Base-by-base conservation (phyloP, 2,329 filamentous ascomycete genomes). In the Pseudogymnoascus sp. region DNA sequence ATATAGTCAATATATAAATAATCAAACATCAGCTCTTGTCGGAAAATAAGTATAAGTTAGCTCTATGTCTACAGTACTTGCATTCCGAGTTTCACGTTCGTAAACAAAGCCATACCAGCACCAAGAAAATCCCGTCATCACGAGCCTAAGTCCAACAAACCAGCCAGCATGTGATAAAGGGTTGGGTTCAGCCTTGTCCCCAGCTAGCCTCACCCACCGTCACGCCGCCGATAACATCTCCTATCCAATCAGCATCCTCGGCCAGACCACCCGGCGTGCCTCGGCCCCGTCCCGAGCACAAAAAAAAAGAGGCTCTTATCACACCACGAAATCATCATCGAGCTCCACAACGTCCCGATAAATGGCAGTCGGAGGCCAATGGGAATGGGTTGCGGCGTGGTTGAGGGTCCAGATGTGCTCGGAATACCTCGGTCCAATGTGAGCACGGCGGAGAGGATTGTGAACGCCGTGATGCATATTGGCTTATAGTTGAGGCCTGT, bases 301-400 rank as follows among this genome's bases (percentile, higher is more conserved):
- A 56, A 56, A 56, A 43, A 56, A 56, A 56, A 56, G 46, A 56
- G 25, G 46, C 46, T 56, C 46, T 34, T 56, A 56, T 56, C 46
- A 56, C 28, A 56, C 46, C 46, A 56, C 46, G 46, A 34, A 56
- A 18, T 34, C 46, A 56, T 56, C 46, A 56, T 56, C 25, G 46
- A 56, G 46, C 46, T 56, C 46, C 46, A 56, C 46, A 56, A 11
- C 28, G 46, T 34, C 46, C 46, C 46, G 46, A 49, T 12, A 56
- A 31, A 56, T 18, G 46, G 46, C 5, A 7, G 1, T 34, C 8
- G 5, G 46, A 56, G 46, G 28, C 46, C 46, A 56, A 56, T 56
- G 28, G 25, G 46, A 31, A 34, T 5, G 12, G 46, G n/a, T 56
- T 56, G 7, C 25, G 23, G n/a, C 12, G 3, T 31, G 25, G 14